Base-by-base conservation (phyloP, 371 early-diverging fungal species). In the Funneliformis caledonium region DNA sequence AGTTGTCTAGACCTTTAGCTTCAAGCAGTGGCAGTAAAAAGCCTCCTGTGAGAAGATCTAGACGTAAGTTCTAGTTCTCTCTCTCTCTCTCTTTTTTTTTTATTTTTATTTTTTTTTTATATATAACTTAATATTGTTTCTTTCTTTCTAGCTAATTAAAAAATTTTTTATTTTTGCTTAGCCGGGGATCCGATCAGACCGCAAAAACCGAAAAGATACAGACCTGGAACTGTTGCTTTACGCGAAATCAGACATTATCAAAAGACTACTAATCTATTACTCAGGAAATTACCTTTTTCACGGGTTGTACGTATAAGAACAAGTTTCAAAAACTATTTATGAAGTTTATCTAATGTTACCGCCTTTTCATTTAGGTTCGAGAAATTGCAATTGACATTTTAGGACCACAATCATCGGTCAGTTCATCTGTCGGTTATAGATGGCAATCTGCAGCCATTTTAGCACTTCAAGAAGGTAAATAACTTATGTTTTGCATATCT, bases 361-460 rank as follows among this genome's bases (percentile, higher is more conserved):
- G 45, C 2, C 22, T 4, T 10, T 48, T 67, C 42, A 22, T 52
- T 8, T 84, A 92, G 92, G 91, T 94, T 12, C 86, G 89, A 62
- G 94, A 94, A 83, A 88, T 94, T 12, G 86, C 94, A 1, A 76
- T 84, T 26, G 90, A 92, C 33, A 83, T 88, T 52, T 82, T 81
- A n/a, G 65, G 50, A 84, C 83, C 22, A 81, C 82, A 10, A 80
- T 72, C 9, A 72, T 37, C 37, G 37, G 37, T 37, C 37, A 26
- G 26, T 64, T 26, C 64, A 22, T 2, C 74, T 6, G 83, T 85
- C 7, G 93, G 87, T 48, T 86, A 92, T 74, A 85, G 97, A 76
- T 97, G 97, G 95, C 95, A 97, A 83, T 87, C 88, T 14, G 85
- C 89, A 37, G 97, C 98, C 5, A 86, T 98, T 14, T 67, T 92